Conservation (phyloP, 164 flowering plant genomes). For the Chimonanthus praecox region DNA sequence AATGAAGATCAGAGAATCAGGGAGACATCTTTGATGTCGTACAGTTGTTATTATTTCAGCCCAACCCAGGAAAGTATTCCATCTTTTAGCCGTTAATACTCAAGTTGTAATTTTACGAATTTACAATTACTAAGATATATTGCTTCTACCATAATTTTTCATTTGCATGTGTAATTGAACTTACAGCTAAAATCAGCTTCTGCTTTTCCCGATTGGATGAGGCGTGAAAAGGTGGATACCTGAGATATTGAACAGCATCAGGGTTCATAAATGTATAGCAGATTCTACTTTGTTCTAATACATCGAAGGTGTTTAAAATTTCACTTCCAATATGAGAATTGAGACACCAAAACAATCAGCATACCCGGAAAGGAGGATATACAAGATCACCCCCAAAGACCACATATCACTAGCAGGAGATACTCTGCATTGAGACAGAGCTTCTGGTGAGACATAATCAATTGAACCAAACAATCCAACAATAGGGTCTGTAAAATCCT, state of each 20-base stretch:
- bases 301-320: neutral
- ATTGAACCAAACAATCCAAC: conserved; percentile 80
- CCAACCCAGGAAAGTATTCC: no score
- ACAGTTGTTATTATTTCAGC: no score
- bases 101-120: no score
- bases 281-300: neutral
- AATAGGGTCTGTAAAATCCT: conserved; percentile 72
- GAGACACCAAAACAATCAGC: neutral
- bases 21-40: no score
- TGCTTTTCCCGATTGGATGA: conserved; percentile 62
- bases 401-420: conserved; percentile 64
- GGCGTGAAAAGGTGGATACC: conserved; percentile 70
- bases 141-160: neutral
- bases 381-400: conserved; percentile 72
- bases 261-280: neutral
- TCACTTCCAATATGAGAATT: neutral
- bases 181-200: conserved; percentile 58
- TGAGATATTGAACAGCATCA: conserved; percentile 16
- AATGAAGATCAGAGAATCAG: no score
- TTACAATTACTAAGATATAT: neutral
- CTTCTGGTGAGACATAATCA: conserved; percentile 79
- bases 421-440: conserved; percentile 43
- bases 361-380: conserved; percentile 77
- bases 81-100: no score
- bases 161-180: conserved; percentile 12